phyloP scores from a whole-genome alignment of 192 early-diverging fungal species.

The Gaertneriomyces sp. region DNA sequence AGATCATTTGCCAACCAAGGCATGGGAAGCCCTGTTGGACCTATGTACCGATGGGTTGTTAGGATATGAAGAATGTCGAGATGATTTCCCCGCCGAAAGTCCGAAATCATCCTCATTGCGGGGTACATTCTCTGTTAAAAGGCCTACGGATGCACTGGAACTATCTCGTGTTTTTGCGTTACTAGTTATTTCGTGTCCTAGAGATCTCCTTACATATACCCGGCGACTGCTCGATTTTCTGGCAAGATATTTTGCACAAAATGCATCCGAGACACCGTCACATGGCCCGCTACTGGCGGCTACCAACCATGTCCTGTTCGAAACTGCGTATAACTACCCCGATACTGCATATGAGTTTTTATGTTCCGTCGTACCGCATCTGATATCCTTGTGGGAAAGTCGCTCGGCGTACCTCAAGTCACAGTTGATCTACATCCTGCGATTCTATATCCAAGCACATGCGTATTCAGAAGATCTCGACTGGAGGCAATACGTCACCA shows the following conservation, averaged over 20 bases:
- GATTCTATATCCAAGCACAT: slow-evolving; percentile 18
- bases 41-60: slow-evolving; percentile 11
- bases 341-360: neutral
- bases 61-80: neutral
- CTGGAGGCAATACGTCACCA: neutral
- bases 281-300: slow-evolving; percentile 21
- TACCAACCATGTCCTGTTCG: slow-evolving; percentile 22
- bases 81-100: neutral
- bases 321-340: slow-evolving; percentile 1
- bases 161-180: slow-evolving; percentile 7
- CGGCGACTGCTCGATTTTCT: slow-evolving; percentile 15
- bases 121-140: too few relatives aligned
- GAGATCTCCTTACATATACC: slow-evolving; percentile 1
- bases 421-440: slow-evolving; percentile 10
- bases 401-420: neutral
- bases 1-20: slow-evolving; percentile 6
- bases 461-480: neutral
- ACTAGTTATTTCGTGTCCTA: slow-evolving; percentile 17
- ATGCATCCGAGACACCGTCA: slow-evolving; percentile 11
- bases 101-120: neutral
- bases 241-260: neutral
- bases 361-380: neutral
- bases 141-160: slow-evolving; percentile 6
- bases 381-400: slow-evolving; percentile 21
- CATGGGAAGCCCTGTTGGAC: slow-evolving; percentile 13